These are phyloP conservation scores for Mortierella sp. DNA, from an alignment of 371 early-diverging fungal species.

Conservation along the genomic window DNA sequence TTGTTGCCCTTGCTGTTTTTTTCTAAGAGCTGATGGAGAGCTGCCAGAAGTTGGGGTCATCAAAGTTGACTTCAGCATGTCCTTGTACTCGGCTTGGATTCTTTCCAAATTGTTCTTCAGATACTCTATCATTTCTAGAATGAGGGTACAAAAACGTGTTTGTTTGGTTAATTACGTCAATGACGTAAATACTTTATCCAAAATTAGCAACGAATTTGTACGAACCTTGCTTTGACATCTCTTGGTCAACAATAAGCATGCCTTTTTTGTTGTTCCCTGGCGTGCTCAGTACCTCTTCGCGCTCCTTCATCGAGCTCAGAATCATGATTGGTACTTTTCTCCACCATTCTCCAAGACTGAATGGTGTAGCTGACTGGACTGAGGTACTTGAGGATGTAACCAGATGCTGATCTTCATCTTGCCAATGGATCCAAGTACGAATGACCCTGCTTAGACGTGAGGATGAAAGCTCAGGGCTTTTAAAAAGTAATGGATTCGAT, in stretches of 20 bases:
- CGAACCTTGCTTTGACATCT: conserved; percentile 50
- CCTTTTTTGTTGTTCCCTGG: conserved; percentile 6
- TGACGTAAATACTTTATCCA: background rate
- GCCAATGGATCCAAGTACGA: conserved; percentile 55
- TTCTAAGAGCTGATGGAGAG: background rate
- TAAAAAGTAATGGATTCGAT: conserved; percentile 49
- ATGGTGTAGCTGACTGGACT: background rate
- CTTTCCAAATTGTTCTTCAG: conserved; percentile 15
- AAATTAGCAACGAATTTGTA: background rate
- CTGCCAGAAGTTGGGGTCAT: background rate
- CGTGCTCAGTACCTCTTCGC: conserved; percentile 1
- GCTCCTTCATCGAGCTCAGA: conserved; percentile 24
- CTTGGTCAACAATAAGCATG: conserved; percentile 39
- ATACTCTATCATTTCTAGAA: conserved; percentile 42
- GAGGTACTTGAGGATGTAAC: background rate
- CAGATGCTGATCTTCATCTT: conserved; percentile 35
- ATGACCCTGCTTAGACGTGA: conserved; percentile 25
- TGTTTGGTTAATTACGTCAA: no score
- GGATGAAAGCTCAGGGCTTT: conserved; percentile 20
- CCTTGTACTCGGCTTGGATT: conserved; percentile 32
- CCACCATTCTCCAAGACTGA: conserved; percentile 44
- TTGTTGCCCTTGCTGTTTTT: background rate
- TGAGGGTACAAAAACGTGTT: background rate
- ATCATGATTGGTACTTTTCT: conserved; percentile 53
- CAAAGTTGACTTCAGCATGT: conserved; percentile 15